phyloP scores from a whole-genome alignment of 2,329 filamentous ascomycete species.

The Scedosporium dehoogii region DNA sequence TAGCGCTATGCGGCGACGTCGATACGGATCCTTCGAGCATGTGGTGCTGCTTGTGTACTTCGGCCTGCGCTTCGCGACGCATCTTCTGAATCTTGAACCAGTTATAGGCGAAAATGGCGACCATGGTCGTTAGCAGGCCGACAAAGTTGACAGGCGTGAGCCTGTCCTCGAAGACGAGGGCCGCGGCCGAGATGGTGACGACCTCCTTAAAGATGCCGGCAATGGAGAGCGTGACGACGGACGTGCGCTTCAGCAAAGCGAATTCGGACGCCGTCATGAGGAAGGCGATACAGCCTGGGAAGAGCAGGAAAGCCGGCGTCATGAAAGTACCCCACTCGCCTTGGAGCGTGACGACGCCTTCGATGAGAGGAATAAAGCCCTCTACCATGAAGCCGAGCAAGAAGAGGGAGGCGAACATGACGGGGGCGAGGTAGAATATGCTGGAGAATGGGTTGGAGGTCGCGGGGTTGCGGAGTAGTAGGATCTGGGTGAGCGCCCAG shows the following conservation, averaged over 20 bases:
- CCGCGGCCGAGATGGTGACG: constrained; percentile 83
- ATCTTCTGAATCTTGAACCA: constrained; percentile 90
- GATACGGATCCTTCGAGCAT: constrained; percentile 17
- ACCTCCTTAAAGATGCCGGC: constrained; percentile 99
- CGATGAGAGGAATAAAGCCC: constrained; percentile 57
- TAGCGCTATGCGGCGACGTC: constrained; percentile 26
- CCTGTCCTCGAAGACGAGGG: constrained; percentile 77
- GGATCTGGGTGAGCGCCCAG: constrained; percentile 96
- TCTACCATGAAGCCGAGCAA: constrained; percentile 78
- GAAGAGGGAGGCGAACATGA: constrained; percentile 85
- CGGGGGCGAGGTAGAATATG: constrained; percentile 92
- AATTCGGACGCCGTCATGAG: constrained; percentile 96
- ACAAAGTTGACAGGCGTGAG: constrained; percentile 81
- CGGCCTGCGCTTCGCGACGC: constrained; percentile 59
- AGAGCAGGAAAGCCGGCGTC: constrained; percentile 67
- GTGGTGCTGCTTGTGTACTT: constrained; percentile 34
- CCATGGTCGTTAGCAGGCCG: constrained; percentile 79
- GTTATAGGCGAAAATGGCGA: constrained; percentile 82
- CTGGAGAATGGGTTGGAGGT: constrained; percentile 95
- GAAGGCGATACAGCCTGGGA: constrained; percentile 86
- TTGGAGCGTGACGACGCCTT: constrained; percentile 54
- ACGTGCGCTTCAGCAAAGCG: constrained; percentile 86
- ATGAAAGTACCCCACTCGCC: constrained; percentile 57
- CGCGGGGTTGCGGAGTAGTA: constrained; percentile 85
- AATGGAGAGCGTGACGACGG: constrained; percentile 90